Conservation (phyloP, 257 asterid species). For the Forsythia suspensa region DNA sequence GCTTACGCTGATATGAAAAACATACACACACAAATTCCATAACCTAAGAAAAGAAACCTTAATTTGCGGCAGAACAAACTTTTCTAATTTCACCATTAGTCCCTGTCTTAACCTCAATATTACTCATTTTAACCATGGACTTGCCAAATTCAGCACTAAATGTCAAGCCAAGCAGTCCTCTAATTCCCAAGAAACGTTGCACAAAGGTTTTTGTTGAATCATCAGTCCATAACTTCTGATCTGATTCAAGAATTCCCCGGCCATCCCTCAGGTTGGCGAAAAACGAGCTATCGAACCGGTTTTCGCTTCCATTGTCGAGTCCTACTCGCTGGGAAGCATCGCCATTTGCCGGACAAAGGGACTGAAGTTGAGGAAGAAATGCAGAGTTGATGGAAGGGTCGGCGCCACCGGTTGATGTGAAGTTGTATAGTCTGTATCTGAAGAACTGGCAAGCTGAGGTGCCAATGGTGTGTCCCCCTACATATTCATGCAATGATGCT, state of each 20-base stretch:
- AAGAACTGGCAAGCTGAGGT: slow-evolving; percentile 77
- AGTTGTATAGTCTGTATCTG: slow-evolving; percentile 71
- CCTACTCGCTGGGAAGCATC: slow-evolving; percentile 49
- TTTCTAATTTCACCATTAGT: slow-evolving; percentile 70
- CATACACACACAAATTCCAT: not conserved
- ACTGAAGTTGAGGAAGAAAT: slow-evolving; percentile 58
- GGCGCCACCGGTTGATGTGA: slow-evolving; percentile 46
- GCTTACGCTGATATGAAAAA: not conserved
- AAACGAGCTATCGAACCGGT: slow-evolving; percentile 55
- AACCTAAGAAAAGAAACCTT: not conserved
- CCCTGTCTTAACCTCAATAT: slow-evolving; percentile 66
- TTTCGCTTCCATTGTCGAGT: slow-evolving; percentile 69
- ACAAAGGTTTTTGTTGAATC: slow-evolving; percentile 47
- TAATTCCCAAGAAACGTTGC: slow-evolving; percentile 60
- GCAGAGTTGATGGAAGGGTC: slow-evolving; percentile 65
- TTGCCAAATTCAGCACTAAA: slow-evolving; percentile 57
- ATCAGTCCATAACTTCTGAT: slow-evolving; percentile 69
- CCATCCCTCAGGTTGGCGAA: slow-evolving; percentile 64
- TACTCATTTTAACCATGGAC: slow-evolving; percentile 92
- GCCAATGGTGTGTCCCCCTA: slow-evolving; percentile 89
- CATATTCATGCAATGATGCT: not conserved
- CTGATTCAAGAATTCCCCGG: slow-evolving; percentile 71
- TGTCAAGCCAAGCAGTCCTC: slow-evolving; percentile 63
- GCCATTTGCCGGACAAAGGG: slow-evolving; percentile 65
- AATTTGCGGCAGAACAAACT: slow-evolving; percentile 61